Evolutionary conservation across 2,329 filamentous ascomycete species (phyloP).

Genomic region (Colletotrichum liriopes): DNA sequence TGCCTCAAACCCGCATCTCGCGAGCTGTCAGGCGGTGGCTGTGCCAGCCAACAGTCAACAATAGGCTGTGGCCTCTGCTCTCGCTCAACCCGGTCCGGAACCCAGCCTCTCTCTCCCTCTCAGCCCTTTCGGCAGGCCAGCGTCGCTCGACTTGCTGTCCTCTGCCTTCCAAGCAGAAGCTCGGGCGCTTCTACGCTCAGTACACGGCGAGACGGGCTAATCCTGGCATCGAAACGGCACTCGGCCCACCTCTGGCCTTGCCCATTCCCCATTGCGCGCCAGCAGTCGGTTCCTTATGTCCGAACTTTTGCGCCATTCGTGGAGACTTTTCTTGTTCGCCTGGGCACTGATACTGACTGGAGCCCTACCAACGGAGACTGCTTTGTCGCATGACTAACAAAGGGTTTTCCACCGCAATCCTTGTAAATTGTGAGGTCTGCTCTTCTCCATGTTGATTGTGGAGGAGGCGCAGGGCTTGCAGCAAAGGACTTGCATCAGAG

Average conservation of each 20-base stretch:
- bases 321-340: not conserved
- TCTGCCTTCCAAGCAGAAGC: not conserved
- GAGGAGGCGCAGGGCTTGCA: conserved; percentile 33
- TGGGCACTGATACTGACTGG: not conserved
- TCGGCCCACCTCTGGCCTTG: conserved; percentile 42
- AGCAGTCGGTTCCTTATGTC: not conserved
- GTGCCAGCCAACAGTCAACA: conserved; percentile 21
- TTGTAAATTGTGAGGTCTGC: not conserved
- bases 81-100: conserved; percentile 2
- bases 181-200: conserved; percentile 22
- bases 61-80: conserved; percentile 37
- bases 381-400: not conserved
- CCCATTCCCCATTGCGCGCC: conserved; percentile 44
- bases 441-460: conserved; percentile 18
- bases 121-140: conserved; percentile 9
- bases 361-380: not conserved
- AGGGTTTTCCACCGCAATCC: not conserved
- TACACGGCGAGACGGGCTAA: conserved; percentile 24
- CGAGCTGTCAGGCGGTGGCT: conserved; percentile 35
- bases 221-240: conserved; percentile 33
- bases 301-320: not conserved
- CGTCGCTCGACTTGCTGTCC: not conserved
- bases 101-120: not conserved
- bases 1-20: conserved; percentile 19
- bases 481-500: conserved; percentile 4